These are phyloP conservation scores for Russula abietina DNA, from an alignment of 768 basidiomycete genomes.

Conservation along the genomic window DNA sequence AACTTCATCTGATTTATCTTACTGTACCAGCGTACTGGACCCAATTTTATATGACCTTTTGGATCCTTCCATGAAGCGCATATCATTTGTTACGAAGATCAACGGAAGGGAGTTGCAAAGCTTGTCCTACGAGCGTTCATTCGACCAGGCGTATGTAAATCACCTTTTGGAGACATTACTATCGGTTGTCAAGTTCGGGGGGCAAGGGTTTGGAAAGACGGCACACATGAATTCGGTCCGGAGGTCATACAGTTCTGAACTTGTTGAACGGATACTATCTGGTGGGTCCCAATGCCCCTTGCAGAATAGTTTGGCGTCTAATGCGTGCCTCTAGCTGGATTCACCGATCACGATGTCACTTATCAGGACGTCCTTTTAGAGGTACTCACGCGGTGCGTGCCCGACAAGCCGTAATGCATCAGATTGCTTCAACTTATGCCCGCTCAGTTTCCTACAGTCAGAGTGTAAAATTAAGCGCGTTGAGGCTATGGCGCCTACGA, in stretches of 20 bases:
- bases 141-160: conserved; percentile 68
- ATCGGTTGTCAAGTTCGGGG: conserved; percentile 78
- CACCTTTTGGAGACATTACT: conserved; percentile 75
- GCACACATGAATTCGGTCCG: conserved; percentile 59
- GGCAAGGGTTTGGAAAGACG: conserved; percentile 78
- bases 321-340: conserved; percentile 1
- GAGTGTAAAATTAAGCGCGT: conserved; percentile 54
- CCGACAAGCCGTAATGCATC: background rate
- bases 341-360: conserved; percentile 46
- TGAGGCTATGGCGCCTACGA: conserved; percentile 53
- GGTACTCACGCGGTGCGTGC: conserved; percentile 60
- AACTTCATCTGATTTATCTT: conserved; percentile 8
- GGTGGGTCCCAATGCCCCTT: conserved; percentile 38
- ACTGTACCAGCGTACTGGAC: conserved; percentile 66
- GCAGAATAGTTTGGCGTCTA: conserved; percentile 16
- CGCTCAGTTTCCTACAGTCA: conserved; percentile 62
- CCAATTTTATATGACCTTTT: conserved; percentile 75
- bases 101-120: conserved; percentile 61
- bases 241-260: conserved; percentile 55
- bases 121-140: conserved; percentile 62
- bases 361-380: conserved; percentile 77
- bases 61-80: conserved; percentile 59
- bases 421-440: background rate
- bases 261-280: conserved; percentile 54
- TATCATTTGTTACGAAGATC: conserved; percentile 44